These are phyloP conservation scores for Flammula alnicola DNA, from an alignment of 1,284 basidiomycete genomes.

Conservation along the genomic window DNA sequence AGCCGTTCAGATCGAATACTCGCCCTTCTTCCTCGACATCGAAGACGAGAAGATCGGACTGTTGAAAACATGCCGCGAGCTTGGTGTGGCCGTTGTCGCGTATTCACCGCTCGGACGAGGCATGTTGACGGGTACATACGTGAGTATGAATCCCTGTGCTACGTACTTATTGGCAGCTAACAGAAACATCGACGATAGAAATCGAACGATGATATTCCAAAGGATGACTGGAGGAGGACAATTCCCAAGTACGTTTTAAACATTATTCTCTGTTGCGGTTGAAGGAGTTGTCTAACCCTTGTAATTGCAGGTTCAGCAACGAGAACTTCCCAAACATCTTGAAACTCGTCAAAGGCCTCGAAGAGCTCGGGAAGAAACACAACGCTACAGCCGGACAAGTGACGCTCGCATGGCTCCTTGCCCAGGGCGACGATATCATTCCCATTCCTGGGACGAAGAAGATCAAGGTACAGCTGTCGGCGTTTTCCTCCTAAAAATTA, in stretches of 20 bases:
- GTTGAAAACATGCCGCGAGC: slow-evolving; percentile 53
- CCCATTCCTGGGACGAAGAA: slow-evolving; percentile 58
- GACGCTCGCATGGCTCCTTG: slow-evolving; percentile 64
- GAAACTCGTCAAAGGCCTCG: slow-evolving; percentile 51
- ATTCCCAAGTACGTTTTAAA: slow-evolving; percentile 28
- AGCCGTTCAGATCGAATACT: slow-evolving; percentile 68
- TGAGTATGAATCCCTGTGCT: slow-evolving; percentile 20
- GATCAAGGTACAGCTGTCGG: slow-evolving; percentile 36
- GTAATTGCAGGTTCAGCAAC: slow-evolving; percentile 36
- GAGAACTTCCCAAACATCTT: slow-evolving; percentile 65
- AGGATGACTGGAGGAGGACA: slow-evolving; percentile 43
- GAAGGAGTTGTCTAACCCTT: neutral
- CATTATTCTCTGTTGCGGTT: neutral
- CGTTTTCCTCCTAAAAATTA: too few relatives aligned
- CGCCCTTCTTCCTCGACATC: slow-evolving; percentile 60
- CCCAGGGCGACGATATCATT: slow-evolving; percentile 55
- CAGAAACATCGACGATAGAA: slow-evolving; percentile 31
- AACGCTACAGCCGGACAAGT: slow-evolving; percentile 58
- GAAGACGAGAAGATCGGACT: slow-evolving; percentile 52
- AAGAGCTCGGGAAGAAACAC: slow-evolving; percentile 48
- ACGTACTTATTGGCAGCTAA: too few relatives aligned
- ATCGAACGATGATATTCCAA: slow-evolving; percentile 48
- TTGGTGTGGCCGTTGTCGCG: slow-evolving; percentile 58
- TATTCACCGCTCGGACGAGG: slow-evolving; percentile 70
- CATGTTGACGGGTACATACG: slow-evolving; percentile 58